Percentiles rank a stretch among this genome's conserved stretches.
Conservation (phyloP, 169 alveolate genomes). For the Plasmodium falciparum region DNA sequence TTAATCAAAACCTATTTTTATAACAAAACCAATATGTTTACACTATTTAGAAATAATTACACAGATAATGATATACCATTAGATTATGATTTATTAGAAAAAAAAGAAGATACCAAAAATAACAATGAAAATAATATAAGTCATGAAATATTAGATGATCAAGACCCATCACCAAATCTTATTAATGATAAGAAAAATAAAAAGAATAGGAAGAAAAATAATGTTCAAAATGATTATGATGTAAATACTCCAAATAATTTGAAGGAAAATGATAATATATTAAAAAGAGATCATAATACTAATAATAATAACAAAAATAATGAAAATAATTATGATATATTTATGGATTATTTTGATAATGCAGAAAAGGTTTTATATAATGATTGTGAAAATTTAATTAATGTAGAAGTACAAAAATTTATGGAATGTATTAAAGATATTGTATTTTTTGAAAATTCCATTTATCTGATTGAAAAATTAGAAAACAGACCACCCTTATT, state of each 20-base stretch:
- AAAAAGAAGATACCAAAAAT: conserved; percentile 2
- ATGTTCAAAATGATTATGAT: not conserved
- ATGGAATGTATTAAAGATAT: conserved; percentile 67
- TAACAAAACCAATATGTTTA: conserved; percentile 65
- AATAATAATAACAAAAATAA: not conserved
- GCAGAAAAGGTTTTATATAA: conserved; percentile 16
- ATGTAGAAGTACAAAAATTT: conserved; percentile 49
- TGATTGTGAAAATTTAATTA: conserved; percentile 68
- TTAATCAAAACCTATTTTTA: conserved; percentile 65
- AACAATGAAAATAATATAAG: not conserved
- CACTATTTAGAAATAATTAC: conserved; percentile 36
- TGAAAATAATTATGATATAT: conserved; percentile 13
- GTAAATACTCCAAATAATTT: not conserved
- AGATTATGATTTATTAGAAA: not conserved
- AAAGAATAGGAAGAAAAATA: not conserved
- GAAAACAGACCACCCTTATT: conserved; percentile 70
- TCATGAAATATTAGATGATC: not conserved
- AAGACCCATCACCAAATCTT: not conserved
- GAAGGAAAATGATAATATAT: not conserved
- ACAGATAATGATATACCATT: not conserved
- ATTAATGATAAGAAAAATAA: not conserved
- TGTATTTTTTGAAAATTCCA: conserved; percentile 73
- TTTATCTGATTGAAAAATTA: conserved; percentile 61
- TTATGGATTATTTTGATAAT: conserved; percentile 40
- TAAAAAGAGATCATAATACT: not conserved